Percentiles rank a stretch among this genome's conserved stretches.
These are phyloP conservation scores for Ceratocystis albifundus DNA, from an alignment of 2,329 filamentous ascomycete genomes.

Conservation along the genomic window DNA sequence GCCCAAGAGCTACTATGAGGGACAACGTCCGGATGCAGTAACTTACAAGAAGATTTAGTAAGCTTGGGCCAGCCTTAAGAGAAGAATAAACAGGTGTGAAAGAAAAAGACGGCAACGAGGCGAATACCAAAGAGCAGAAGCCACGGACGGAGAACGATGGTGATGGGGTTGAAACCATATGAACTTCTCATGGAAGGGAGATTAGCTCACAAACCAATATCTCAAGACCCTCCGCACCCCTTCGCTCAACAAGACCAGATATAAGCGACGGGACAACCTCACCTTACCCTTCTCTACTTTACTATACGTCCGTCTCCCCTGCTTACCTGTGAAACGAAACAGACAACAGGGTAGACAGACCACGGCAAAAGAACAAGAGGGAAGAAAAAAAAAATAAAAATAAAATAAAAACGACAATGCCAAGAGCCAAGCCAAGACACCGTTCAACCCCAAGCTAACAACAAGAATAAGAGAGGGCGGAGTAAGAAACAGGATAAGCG, in stretches of 20 bases:
- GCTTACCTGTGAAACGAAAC: constrained; percentile 7
- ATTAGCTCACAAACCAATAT: no score
- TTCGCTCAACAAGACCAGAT: no score
- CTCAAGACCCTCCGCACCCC: no score
- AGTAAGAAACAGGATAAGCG: background rate
- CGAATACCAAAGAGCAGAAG: background rate
- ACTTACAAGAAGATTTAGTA: constrained; percentile 13
- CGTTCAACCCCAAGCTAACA: constrained; percentile 10
- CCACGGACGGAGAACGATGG: no score
- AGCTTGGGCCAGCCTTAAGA: background rate
- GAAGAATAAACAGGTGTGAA: background rate
- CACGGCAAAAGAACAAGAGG: background rate
- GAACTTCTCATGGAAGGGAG: no score
- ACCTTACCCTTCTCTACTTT: background rate
- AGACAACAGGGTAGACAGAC: background rate
- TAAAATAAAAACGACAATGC: background rate
- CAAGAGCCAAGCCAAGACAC: constrained; percentile 5
- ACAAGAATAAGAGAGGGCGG: background rate
- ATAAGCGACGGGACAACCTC: background rate
- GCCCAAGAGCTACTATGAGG: background rate
- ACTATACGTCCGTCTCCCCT: background rate
- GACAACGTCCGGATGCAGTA: constrained; percentile 10
- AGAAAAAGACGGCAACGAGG: background rate
- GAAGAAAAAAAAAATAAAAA: no score
- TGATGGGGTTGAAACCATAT: no score